Base-by-base conservation (phyloP, 2,329 filamentous ascomycete genomes). In the Claviceps spartinae region DNA sequence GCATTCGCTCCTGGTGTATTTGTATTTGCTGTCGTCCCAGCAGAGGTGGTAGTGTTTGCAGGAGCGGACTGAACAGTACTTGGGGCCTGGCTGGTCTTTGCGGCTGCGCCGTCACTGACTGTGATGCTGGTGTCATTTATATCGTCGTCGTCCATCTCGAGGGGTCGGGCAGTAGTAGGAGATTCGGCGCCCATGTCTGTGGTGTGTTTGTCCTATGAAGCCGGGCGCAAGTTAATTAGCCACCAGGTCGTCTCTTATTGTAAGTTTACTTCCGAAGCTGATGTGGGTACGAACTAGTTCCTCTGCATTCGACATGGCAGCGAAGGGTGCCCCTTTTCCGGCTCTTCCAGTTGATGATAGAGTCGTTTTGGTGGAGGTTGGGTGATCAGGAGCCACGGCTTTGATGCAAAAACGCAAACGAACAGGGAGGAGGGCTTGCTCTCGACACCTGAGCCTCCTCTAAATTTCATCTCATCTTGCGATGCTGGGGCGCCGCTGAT, bases 141-240 rank as follows among this genome's bases (percentile, higher is more conserved):
- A 61, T 84, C 83, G 60, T 86, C 82, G 70, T 86, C 83, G 62
- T 85, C 81, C 71, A 84, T 76, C 55, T 84, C 81, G 62, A 84
- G 72, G 7, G 81, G 81, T 60, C 74, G 71, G 51, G 75, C 81
- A 45, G 81, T 85, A 11, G 81, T 84, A 9, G 81, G 81, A 47
- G 81, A 84, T 67, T 85, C 81, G 40, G 81, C 76, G 54, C 65
- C 74, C 51, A 65, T 64, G 51, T 68, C 67, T 34, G 63, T 61
- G 38, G 67, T 63, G 41, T 63, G 61, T 59, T 78, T 79, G 59
- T 62, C 68, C 71, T 77, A 56, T 14, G 46, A n/a, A 46, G 51
- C 49, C 56, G 52, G 42, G 47, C 34, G 34, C 44, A 49, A 51
- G 57, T 65, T 26, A 6, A 44, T 44, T 55, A 64, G 62, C 44